Base-by-base conservation (phyloP, 2,329 filamentous ascomycete species). In the Fonsecaea erecta region DNA sequence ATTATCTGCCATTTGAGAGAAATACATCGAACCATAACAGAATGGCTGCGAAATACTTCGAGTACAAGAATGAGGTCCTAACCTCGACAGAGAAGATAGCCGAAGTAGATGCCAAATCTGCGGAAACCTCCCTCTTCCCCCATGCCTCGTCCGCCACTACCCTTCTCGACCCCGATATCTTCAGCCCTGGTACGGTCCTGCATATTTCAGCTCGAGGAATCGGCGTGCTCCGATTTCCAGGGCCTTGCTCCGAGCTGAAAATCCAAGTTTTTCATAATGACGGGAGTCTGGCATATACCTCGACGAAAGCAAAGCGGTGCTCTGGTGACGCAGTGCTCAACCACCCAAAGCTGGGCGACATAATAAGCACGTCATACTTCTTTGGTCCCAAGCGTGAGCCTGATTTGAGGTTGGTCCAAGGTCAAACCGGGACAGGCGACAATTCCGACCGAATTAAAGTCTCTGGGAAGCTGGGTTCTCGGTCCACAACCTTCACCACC, bases 341-440 rank as follows among this genome's bases (percentile, higher is more conserved):
- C 24, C 76, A 79, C 37, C 77, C 79, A 14, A 70, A 75, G 18
- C 48, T 63, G 6, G 75, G 74, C 7, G 69, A 71, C 4, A 74
- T 80, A 4, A 71, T 86, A n/a, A 82, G 80, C 67, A 88, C 86
- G 0, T 81, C 79, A 2, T 88, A 88, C 74, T 82, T 81, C 68
- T 87, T 83, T 70, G 86, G 86, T 0, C 85, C 85, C 1, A 79
- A 79, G 46, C 79, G 80, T 1, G 79, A 83, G 6, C 86, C 86
- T 2, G 74, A 79, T 51, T 75, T 89, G 26, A 70, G 72, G 2
- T 66, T 79, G n/a, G 68, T 73, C 53, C 51, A 70, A 16, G 40
- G 40, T 26, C 48, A 54, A 14, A 72, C 76, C 4, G 73, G 74
- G 11, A 70, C 75, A 8, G 71, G 73, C 43, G 70, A 74, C 18